phyloP scores from a whole-genome alignment of 345 rosid genomes.

The Salix caprea region DNA sequence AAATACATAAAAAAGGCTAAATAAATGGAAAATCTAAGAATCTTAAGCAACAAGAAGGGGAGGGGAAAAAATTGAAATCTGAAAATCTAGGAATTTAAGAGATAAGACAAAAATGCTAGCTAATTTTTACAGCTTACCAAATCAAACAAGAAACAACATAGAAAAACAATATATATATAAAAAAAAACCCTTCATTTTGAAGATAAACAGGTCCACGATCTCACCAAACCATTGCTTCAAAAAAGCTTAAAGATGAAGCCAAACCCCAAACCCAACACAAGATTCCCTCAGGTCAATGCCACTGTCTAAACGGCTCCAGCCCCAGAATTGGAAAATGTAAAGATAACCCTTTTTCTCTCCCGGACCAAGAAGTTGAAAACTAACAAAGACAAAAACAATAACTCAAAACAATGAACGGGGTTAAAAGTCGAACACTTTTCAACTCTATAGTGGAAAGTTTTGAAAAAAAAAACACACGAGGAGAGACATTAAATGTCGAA shows the following conservation, averaged over 20 bases:
- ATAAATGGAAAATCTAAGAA: slow-evolving; percentile 13
- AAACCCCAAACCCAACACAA: slow-evolving; percentile 2
- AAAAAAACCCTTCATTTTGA: slow-evolving; percentile 39
- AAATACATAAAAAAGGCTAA: background rate
- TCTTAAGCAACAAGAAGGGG: slow-evolving; percentile 3
- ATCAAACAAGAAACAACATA: slow-evolving; percentile 30
- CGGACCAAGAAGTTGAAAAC: background rate
- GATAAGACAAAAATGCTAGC: slow-evolving; percentile 40
- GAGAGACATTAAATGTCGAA: slow-evolving; percentile 12
- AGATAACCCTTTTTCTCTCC: background rate
- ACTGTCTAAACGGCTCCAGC: slow-evolving; percentile 4
- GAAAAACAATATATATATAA: background rate
- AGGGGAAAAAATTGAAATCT: slow-evolving; percentile 21
- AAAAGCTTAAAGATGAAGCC: slow-evolving; percentile 32
- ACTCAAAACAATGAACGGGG: slow-evolving; percentile 23
- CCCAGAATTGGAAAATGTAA: slow-evolving; percentile 4
- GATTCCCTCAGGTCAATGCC: slow-evolving; percentile 28
- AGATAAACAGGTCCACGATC: slow-evolving; percentile 45
- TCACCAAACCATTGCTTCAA: slow-evolving; percentile 46
- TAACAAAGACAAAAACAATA: background rate
- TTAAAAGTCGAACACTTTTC: slow-evolving; percentile 17
- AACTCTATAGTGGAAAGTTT: background rate
- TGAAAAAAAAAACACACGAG: background rate
- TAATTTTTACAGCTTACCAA: slow-evolving; percentile 49
- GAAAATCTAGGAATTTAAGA: slow-evolving; percentile 18